These are phyloP conservation scores for Physcia stellaris DNA, from an alignment of 495 filamentous ascomycete genomes.

Conservation along the genomic window DNA sequence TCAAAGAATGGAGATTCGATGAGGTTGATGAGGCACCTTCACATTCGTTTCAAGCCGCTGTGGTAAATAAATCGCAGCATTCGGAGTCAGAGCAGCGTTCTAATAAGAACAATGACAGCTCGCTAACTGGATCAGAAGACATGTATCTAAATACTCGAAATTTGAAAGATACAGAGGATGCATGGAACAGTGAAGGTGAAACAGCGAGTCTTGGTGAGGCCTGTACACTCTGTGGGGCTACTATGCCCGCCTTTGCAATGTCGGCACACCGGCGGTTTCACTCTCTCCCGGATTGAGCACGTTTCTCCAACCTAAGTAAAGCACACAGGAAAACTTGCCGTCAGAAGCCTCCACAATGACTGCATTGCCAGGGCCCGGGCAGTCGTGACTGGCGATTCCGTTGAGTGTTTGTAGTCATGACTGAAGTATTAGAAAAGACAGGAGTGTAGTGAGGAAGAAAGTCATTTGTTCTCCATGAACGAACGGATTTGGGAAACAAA, in stretches of 20 bases:
- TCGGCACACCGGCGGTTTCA: slow-evolving; percentile 64
- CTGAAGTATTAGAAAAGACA: too few relatives aligned
- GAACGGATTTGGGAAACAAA: too few relatives aligned
- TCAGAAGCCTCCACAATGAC: too few relatives aligned
- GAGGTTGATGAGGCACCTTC: slow-evolving; percentile 26
- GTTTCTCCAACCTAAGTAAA: too few relatives aligned
- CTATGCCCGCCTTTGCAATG: slow-evolving; percentile 59
- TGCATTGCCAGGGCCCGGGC: too few relatives aligned
- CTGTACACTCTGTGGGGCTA: slow-evolving; percentile 47
- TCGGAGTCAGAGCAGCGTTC: neutral
- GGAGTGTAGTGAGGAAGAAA: too few relatives aligned
- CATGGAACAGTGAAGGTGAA: slow-evolving; percentile 33
- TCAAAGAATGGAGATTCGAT: slow-evolving; percentile 48
- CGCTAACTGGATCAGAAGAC: slow-evolving; percentile 13
- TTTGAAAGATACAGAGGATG: slow-evolving; percentile 17
- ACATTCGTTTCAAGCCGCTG: neutral
- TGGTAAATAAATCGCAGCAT: neutral
- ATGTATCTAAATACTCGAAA: slow-evolving; percentile 13
- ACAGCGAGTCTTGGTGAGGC: slow-evolving; percentile 22
- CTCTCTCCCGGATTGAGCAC: slow-evolving; percentile 13
- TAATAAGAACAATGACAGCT: neutral
- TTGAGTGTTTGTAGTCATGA: neutral
- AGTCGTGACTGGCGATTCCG: too few relatives aligned
- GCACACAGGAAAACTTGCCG: too few relatives aligned
- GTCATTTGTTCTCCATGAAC: too few relatives aligned